A percentile compares a stretch with the other conserved stretches of the same genome.
Conservation (phyloP, 163 green algal species). For the Scenedesmus sp. region DNA sequence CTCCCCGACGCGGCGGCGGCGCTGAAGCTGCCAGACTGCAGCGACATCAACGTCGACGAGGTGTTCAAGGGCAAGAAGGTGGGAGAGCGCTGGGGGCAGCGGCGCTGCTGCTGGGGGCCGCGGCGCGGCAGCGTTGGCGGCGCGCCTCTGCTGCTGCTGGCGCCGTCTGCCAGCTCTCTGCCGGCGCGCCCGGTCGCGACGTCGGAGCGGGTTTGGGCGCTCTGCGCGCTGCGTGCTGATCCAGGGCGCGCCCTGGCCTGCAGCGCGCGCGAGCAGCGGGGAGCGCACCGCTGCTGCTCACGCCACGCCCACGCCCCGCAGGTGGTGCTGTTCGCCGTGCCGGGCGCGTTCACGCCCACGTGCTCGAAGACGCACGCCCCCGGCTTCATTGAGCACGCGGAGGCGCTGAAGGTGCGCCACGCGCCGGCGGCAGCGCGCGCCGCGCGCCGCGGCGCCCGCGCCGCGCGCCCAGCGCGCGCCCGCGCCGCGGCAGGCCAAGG, state of each 20-base stretch:
- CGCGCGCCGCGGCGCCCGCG: no score
- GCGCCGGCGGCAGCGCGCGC: no score
- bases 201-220: not conserved
- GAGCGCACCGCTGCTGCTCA: not conserved
- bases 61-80: conserved; percentile 40
- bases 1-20: not conserved
- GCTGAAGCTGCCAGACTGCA: not conserved
- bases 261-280: not conserved
- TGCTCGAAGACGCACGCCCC: conserved; percentile 86
- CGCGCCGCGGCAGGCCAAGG: no score
- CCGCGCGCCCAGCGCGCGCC: no score
- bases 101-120: no score
- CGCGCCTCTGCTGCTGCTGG: no score
- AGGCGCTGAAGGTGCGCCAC: conserved; percentile 85
- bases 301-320: conserved; percentile 32
- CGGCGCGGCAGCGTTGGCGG: no score
- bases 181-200: no score
- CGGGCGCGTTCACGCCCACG: conserved; percentile 93
- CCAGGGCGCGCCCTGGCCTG: no score
- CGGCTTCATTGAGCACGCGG: conserved; percentile 87
- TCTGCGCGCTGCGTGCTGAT: no score
- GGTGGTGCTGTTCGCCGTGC: conserved; percentile 91
- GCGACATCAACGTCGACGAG: conserved; percentile 33
- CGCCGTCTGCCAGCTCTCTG: no score
- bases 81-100: no score